phyloP scores from a whole-genome alignment of 192 early-diverging fungal species.

The Gonapodya prolifera region DNA sequence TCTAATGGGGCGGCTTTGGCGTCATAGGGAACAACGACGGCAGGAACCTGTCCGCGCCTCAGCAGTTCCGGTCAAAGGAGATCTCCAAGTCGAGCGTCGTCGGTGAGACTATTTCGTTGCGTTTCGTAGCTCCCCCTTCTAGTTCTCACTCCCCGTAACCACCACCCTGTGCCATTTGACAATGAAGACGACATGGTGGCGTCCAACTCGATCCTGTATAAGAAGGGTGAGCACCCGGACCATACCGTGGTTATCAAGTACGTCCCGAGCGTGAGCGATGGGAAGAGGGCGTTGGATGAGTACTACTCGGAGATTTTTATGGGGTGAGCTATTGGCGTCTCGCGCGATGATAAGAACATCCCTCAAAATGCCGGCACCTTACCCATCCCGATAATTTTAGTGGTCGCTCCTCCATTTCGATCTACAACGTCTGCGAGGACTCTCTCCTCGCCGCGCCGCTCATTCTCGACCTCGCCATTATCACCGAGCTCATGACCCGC shows the following conservation, averaged over 20 bases:
- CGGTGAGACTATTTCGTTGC: too few relatives aligned
- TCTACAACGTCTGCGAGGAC: constrained; percentile 99
- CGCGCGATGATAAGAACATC: background rate
- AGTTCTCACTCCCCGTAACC: too few relatives aligned
- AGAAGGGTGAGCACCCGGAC: constrained; percentile 60
- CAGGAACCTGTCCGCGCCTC: constrained; percentile 88
- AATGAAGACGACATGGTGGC: constrained; percentile 99
- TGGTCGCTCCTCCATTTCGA: constrained; percentile 88
- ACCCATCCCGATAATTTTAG: background rate
- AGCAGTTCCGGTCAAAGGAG: constrained; percentile 99
- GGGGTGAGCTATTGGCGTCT: constrained; percentile 32
- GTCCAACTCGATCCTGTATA: constrained; percentile 84
- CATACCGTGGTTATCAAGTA: constrained; percentile 52
- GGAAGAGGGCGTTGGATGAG: constrained; percentile 96
- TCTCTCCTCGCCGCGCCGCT: constrained; percentile 93
- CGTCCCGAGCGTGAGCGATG: constrained; percentile 89
- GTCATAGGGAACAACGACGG: constrained; percentile 99
- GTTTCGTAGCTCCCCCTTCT: too few relatives aligned
- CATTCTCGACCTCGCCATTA: constrained; percentile 89
- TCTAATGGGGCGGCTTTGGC: constrained; percentile 61
- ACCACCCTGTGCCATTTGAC: too few relatives aligned
- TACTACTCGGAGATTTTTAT: constrained; percentile 98
- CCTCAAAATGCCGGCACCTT: background rate
- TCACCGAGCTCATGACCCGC: constrained; percentile 96
- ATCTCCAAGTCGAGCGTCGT: constrained; percentile 98